Base-by-base conservation (phyloP, 805 yeast genomes). In the Wickerhamiella kurtzmanii region DNA sequence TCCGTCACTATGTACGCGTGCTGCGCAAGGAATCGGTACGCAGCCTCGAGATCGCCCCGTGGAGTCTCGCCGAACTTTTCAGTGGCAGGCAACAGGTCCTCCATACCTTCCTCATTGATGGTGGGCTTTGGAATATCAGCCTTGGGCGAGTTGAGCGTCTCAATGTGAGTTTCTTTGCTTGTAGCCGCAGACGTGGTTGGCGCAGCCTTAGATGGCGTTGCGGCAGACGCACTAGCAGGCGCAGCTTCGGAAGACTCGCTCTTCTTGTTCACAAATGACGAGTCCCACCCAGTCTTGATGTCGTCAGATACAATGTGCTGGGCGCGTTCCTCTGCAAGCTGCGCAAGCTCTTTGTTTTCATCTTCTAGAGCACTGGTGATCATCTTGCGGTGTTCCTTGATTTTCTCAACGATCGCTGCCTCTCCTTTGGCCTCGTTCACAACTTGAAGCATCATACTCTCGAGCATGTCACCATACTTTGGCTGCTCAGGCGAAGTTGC, bases 381-480 rank as follows among this genome's bases (percentile, higher is more conserved):
- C 58, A 54, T 51, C 35, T 66, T 65, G 48, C 85, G 70, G 65
- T 89, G 96, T 45, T 71, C 77, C 47, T 66, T 60, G 36, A 76
- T 60, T 45, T 50, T 61, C 73, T 68, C 47, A 64, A 62, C 20
- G 21, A 60, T 53, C 17, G 43, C 51, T 13, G 21, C 37, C 11
- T 48, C 44, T 35, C 67, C 68, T 3, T 63, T 60, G 3, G 74
- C 73, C 56, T 85, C 92, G 16, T 71, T 74, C 42, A 71, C 74
- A 53, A 88, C 69, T 60, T 86, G 95, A n/a, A 73, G 73, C 55
- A 89, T 74, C 56, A 94, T 71, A 61, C 86, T 94, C 61, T 83
- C 94, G 44, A 89, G 77, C 96, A 89, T 88, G 58, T 87, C 96
- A 60, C 81, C 82, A 60, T 84, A 88, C 2, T 87, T 74, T 19